Evolutionary conservation across 768 basidiomycete genomes (phyloP).

Genomic region (Pulveroboletus frians): DNA sequence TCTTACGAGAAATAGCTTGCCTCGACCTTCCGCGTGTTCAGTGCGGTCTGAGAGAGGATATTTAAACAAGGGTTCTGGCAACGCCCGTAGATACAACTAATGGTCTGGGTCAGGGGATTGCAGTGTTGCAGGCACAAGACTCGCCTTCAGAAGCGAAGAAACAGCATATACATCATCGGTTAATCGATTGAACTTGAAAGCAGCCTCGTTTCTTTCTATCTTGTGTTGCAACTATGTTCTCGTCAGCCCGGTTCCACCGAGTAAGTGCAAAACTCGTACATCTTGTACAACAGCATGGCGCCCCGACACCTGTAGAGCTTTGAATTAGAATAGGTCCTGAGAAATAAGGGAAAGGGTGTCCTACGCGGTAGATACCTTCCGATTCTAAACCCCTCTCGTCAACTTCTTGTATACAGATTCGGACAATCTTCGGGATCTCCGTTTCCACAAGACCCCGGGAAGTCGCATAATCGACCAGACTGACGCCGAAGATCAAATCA

Average conservation of each 20-base stretch:
- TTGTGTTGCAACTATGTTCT: slow-evolving; percentile 68
- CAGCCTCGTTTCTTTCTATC: slow-evolving; percentile 76
- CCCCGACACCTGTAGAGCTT: slow-evolving; percentile 60
- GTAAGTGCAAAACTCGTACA: slow-evolving; percentile 37
- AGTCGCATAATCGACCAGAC: slow-evolving; percentile 83
- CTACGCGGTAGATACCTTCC: slow-evolving; percentile 78
- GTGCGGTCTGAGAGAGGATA: slow-evolving; percentile 76
- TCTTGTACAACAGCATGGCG: slow-evolving; percentile 81
- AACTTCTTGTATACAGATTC: slow-evolving; percentile 76
- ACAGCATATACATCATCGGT: slow-evolving; percentile 80
- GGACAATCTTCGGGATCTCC: slow-evolving; percentile 73
- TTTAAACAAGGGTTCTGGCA: slow-evolving; percentile 87
- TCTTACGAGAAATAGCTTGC: slow-evolving; percentile 34
- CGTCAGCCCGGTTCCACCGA: slow-evolving; percentile 1
- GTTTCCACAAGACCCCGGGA: slow-evolving; percentile 68
- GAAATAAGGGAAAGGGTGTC: slow-evolving; percentile 14
- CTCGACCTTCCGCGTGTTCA: slow-evolving; percentile 72
- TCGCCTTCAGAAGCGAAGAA: slow-evolving; percentile 78
- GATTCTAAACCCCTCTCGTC: slow-evolving; percentile 72
- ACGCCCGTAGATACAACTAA: slow-evolving; percentile 75
- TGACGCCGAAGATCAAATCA: slow-evolving; percentile 87
- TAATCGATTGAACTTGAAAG: slow-evolving; percentile 65
- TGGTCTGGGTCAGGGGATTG: not conserved
- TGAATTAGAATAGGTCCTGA: slow-evolving; percentile 1
- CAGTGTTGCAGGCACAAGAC: not conserved